These are phyloP conservation scores for Colletotrichum tropicale DNA, from an alignment of 2,329 filamentous ascomycete species.

Conservation along the genomic window DNA sequence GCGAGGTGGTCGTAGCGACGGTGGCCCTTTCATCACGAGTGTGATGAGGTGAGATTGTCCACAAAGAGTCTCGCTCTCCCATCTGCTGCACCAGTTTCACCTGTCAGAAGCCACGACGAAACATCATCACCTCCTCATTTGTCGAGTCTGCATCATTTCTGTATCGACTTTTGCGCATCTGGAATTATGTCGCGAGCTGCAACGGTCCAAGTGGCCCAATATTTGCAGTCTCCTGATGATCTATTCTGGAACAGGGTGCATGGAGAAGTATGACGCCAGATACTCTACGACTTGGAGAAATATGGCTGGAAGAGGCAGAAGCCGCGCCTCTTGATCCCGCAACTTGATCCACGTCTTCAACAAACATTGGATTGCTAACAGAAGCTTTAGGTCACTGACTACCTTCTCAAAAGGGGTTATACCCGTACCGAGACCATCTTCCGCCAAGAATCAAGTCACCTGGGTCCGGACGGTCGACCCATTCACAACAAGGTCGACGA, in stretches of 20 bases:
- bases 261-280: background rate
- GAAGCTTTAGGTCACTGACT: constrained; percentile 76
- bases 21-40: background rate
- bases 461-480: constrained; percentile 81
- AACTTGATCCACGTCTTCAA: background rate
- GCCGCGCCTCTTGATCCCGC: too few species aligned
- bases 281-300: background rate
- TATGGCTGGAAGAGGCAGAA: background rate
- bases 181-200: background rate
- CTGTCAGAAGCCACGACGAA: background rate
- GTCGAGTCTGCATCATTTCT: background rate
- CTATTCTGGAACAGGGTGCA: background rate
- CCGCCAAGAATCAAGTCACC: constrained; percentile 84
- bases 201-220: background rate
- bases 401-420: constrained; percentile 94
- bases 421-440: constrained; percentile 91
- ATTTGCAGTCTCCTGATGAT: background rate
- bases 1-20: background rate
- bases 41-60: background rate
- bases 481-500: constrained; percentile 71
- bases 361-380: background rate
- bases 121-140: background rate
- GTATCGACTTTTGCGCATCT: background rate
- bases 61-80: background rate
- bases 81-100: background rate